phyloP scores from a whole-genome alignment of 495 filamentous ascomycete genomes.

The Penicillium alfredii region DNA sequence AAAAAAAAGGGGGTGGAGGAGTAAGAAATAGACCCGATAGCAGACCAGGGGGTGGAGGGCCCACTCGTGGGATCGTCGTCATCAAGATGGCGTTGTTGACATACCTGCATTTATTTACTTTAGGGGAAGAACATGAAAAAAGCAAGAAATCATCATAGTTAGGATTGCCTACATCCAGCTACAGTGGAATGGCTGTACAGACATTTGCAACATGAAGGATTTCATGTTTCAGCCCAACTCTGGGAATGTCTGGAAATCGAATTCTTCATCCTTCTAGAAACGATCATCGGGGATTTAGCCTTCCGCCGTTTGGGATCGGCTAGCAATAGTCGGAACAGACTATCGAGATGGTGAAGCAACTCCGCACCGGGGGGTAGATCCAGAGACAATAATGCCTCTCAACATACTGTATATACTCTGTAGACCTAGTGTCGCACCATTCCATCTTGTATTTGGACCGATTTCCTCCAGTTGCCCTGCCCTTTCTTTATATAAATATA shows the following conservation, averaged over 20 bases:
- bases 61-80: slow-evolving; percentile 15
- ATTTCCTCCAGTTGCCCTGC: background rate
- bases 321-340: slow-evolving; percentile 20
- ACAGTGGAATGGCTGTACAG: no score
- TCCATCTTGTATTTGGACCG: slow-evolving; percentile 9
- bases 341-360: slow-evolving; percentile 21
- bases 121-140: no score
- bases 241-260: no score
- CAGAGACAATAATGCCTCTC: no score
- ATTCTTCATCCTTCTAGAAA: slow-evolving; percentile 24
- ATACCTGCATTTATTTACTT: no score
- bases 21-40: no score
- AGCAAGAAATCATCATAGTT: no score
- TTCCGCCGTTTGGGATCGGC: slow-evolving; percentile 14
- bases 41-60: no score
- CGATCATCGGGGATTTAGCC: slow-evolving; percentile 12
- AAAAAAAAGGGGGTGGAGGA: slow-evolving; percentile 16
- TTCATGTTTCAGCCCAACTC: background rate
- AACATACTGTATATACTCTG: slow-evolving; percentile 3
- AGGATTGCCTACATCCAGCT: no score
- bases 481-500: background rate
- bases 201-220: slow-evolving; percentile 7
- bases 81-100: no score
- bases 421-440: slow-evolving; percentile 20
- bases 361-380: no score